These are phyloP conservation scores for Ogataea nitratoaversa DNA, from an alignment of 805 yeast species.

Conservation along the genomic window DNA sequence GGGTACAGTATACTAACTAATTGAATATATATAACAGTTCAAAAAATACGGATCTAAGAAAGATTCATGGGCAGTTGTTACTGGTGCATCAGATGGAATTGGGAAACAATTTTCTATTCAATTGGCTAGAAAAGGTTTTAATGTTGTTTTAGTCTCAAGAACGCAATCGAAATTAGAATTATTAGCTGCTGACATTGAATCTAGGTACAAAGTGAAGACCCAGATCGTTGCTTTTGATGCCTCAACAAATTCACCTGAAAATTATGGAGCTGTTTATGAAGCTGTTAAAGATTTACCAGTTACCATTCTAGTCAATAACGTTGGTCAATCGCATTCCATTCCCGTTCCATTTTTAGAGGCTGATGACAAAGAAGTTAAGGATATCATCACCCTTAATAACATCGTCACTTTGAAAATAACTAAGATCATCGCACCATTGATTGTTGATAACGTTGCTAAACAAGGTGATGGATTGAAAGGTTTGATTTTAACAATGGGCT, in stretches of 20 bases:
- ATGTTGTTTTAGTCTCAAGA: constrained; percentile 79
- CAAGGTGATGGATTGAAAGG: constrained; percentile 48
- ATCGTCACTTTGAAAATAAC: constrained; percentile 81
- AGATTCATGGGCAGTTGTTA: constrained; percentile 88
- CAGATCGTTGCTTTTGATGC: constrained; percentile 76
- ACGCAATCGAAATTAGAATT: constrained; percentile 70
- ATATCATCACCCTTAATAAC: constrained; percentile 82
- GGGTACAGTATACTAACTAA: neutral
- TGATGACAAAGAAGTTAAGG: constrained; percentile 62
- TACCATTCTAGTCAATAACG: constrained; percentile 82
- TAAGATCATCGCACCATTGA: constrained; percentile 69
- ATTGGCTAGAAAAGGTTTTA: constrained; percentile 81
- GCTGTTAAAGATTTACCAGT: constrained; percentile 53
- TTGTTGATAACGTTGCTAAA: constrained; percentile 48
- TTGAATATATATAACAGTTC: constrained; percentile 26
- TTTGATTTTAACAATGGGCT: constrained; percentile 89
- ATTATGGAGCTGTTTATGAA: constrained; percentile 49
- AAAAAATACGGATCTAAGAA: constrained; percentile 70
- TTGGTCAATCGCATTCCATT: constrained; percentile 90
- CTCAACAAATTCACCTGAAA: constrained; percentile 52
- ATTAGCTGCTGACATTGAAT: constrained; percentile 58
- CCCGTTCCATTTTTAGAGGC: constrained; percentile 93
- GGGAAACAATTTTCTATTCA: constrained; percentile 90
- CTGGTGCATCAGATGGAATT: constrained; percentile 97
- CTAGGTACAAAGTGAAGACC: constrained; percentile 58